Base-by-base conservation (phyloP, 768 basidiomycete genomes). In the Hericium rajendrae region DNA sequence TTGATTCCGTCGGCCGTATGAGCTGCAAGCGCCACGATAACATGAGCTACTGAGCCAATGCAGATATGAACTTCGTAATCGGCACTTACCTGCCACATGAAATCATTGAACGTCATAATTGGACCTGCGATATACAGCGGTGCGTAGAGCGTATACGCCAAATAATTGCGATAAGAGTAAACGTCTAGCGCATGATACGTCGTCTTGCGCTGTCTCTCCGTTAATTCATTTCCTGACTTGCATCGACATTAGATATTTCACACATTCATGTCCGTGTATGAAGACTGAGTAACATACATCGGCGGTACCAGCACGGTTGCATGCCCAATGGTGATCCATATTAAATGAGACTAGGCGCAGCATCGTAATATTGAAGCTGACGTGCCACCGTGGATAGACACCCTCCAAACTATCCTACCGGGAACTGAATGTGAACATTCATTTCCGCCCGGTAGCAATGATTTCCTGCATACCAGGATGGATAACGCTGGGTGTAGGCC, bases 101-200 rank as follows among this genome's bases (percentile, higher is more conserved):
- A 98, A 68, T 97, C 91, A 66, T 95, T 95, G 76, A 92, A 98
- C 0, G 94, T 88, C 68, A 98, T 82, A 62, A 98, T 94, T 0
- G 97, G 97, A 0, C 97, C 95, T 2, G 91, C 94, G 53, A 98
- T 89, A 67, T 97, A 99, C 11, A 98, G 74, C 1, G 97, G 94
- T 0, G 94, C 83, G 66, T 98, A 99, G 8, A 97, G 72, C n/a
- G 79, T 77, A 66, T 97, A 98, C 22, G 88, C 78, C 10, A 97
- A 54, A 68, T 91, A 95, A 65, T 88, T 87, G 16, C 72, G 51
- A 61, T 83, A 85, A 1, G 81, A 78, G 67, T 94, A 97, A 53
- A 77, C 70, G 11, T 77, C 74, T 11, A 69, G 67, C 1, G 82
- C 66, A 59, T 92, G 89, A 2, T 81, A 65, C 1, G 75, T 72